These are phyloP conservation scores for Emergomyces orientalis DNA, from an alignment of 2,329 filamentous ascomycete genomes.

Conservation along the genomic window DNA sequence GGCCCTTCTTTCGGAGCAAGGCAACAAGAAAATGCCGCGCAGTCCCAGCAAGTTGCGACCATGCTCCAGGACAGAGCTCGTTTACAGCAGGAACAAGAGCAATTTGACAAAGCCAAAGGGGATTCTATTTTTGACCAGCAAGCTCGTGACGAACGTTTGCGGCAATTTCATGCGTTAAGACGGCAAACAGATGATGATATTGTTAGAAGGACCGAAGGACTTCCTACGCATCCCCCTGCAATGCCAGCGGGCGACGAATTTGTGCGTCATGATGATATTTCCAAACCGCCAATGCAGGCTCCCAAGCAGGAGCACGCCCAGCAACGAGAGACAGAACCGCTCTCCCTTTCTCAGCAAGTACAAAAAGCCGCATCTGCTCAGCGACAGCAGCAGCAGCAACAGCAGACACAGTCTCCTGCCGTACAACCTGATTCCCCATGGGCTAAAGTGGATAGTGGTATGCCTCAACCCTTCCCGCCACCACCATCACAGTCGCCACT, in stretches of 20 bases:
- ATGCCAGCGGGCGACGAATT: conserved; percentile 22
- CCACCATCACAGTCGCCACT: conserved; percentile 70
- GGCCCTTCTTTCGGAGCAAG: conserved; percentile 39
- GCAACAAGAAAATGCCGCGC: conserved; percentile 36
- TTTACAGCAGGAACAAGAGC: conserved; percentile 52
- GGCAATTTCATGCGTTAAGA: conserved; percentile 72
- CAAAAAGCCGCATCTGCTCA: conserved; percentile 55
- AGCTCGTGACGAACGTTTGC: conserved; percentile 57
- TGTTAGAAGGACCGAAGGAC: conserved; percentile 29
- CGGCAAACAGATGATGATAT: conserved; percentile 50
- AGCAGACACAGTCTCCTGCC: conserved; percentile 30
- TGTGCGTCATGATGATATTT: conserved; percentile 21
- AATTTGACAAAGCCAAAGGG: conserved; percentile 38
- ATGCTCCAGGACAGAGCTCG: conserved; percentile 54
- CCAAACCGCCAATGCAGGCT: conserved; percentile 19
- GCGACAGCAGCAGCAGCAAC: conserved; percentile 29
- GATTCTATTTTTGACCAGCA: conserved; percentile 42
- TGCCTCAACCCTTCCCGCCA: conserved; percentile 61
- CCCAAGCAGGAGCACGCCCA: conserved; percentile 18
- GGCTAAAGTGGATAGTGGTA: conserved; percentile 52
- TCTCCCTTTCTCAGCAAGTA: conserved; percentile 72
- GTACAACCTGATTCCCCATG: conserved; percentile 44
- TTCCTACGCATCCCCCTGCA: conserved; percentile 33
- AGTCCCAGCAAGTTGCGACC: conserved; percentile 48
- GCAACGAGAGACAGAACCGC: conserved; percentile 35